A percentile compares a stretch with the other conserved stretches of the same genome.
These are phyloP conservation scores for Aspergillus ibericus DNA, from an alignment of 2,329 filamentous ascomycete genomes.

Conservation along the genomic window DNA sequence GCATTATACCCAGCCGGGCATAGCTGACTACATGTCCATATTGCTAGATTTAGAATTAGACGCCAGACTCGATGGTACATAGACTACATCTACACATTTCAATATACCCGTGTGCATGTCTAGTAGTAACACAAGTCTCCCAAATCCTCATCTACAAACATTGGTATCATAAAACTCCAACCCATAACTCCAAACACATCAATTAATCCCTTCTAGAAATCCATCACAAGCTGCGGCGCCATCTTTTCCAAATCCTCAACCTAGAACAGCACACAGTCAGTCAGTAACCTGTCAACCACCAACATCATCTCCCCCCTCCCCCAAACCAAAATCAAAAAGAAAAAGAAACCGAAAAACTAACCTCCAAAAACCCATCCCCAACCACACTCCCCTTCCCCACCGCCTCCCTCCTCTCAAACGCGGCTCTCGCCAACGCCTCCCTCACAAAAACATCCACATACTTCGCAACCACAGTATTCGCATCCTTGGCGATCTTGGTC, in stretches of 20 bases:
- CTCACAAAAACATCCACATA: constrained; percentile 91
- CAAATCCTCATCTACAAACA: not conserved
- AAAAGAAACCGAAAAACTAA: constrained; percentile 43
- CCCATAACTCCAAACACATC: not conserved
- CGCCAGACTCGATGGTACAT: not conserved
- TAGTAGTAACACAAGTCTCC: not conserved
- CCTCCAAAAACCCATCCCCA: constrained; percentile 68
- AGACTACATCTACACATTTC: not conserved
- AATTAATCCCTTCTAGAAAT: constrained; percentile 59
- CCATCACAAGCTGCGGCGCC: constrained; percentile 78
- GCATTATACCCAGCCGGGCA: constrained; percentile 9
- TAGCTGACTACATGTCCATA: not conserved
- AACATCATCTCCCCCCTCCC: not conserved
- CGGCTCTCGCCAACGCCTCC: constrained; percentile 80
- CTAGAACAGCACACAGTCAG: constrained; percentile 40
- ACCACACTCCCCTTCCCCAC: constrained; percentile 35
- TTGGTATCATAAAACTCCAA: constrained; percentile 28
- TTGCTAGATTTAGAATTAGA: not conserved
- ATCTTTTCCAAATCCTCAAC: constrained; percentile 89
- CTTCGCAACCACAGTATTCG: constrained; percentile 72
- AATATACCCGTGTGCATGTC: not conserved
- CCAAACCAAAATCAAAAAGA: not conserved
- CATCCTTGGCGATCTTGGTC: constrained; percentile 74
- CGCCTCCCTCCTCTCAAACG: constrained; percentile 63
- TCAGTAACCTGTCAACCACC: not conserved